Base-by-base conservation (phyloP, 345 rosid genomes). In the Salix purpurea region DNA sequence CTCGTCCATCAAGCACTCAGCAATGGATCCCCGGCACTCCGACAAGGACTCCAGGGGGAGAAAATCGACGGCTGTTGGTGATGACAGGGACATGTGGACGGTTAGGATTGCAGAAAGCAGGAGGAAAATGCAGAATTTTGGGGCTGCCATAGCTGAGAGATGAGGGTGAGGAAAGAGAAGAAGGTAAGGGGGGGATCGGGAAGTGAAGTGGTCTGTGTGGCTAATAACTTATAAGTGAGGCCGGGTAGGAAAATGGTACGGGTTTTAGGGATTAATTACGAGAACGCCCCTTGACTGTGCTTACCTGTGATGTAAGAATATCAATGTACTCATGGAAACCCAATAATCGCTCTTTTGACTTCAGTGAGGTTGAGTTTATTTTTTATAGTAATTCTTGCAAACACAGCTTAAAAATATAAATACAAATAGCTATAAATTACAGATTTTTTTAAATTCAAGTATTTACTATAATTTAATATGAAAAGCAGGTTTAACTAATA, bases 81-180 rank as follows among this genome's bases (percentile, higher is more conserved):
- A 73, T 10, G 86, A 78, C 5, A 39, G 9, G 0, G 58, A 75
- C 81, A 74, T 78, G 72, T 85, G 90, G 62, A 85, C 82, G 82
- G 86, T 70, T 52, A 91, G 78, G 82, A 89, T 86, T 30, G 86
- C 64, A 18, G 82, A 70, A 64, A 85, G 72, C 15, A 82, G 54
- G 65, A 88, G 66, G 24, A 80, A 12, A 23, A 60, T 18, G 40
- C 11, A 36, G 62, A 60, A 1, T 8, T 74, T 78, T 30, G 81
- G 69, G 80, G 42, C 70, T 70, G 82, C 76, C 89, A 86, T 86
- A 7, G 50, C 16, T 46, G 50, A 2, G 50, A 3, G 16, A 46
- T 3, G 50, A 46, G 50, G 5, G 16, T 3, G 16, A 13, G 1
- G 50, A 46, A 4, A 46, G 16, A 14, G 16, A 46, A 14, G 16